Evolutionary conservation across 2,329 filamentous ascomycete species (phyloP).

Genomic region (Cytospora leucostoma): DNA sequence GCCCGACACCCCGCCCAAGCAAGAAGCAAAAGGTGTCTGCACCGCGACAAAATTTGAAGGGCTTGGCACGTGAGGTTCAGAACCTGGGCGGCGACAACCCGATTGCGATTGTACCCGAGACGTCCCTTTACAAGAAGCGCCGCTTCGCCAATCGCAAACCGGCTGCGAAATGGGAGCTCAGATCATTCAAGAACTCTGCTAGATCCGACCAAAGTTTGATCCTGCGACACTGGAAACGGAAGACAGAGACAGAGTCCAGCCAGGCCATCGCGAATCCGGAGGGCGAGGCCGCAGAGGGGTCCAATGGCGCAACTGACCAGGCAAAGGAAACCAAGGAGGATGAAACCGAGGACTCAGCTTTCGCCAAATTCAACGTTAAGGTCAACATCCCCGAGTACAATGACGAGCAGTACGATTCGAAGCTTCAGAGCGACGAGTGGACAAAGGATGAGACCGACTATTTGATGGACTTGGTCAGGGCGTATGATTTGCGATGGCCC

Average conservation of each 20-base stretch:
- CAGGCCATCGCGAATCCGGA: conserved; percentile 32
- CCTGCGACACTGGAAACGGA: conserved; percentile 79
- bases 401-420: conserved; percentile 80
- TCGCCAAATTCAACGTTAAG: conserved; percentile 86
- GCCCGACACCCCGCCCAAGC: conserved; percentile 54
- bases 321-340: conserved; percentile 33
- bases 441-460: conserved; percentile 93
- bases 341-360: conserved; percentile 60
- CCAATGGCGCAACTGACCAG: conserved; percentile 35
- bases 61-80: conserved; percentile 66
- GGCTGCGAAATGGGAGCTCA: conserved; percentile 65
- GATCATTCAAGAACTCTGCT: conserved; percentile 75
- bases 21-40: conserved; percentile 75
- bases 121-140: conserved; percentile 60
- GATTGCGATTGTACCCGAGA: conserved; percentile 65
- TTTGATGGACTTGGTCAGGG: conserved; percentile 70
- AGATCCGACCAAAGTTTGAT: conserved; percentile 67
- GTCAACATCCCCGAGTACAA: conserved; percentile 79
- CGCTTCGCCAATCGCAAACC: conserved; percentile 57
- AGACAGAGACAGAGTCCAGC: conserved; percentile 49
- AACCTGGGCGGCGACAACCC: conserved; percentile 67
- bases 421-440: conserved; percentile 77
- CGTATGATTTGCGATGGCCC: conserved; percentile 88
- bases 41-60: conserved; percentile 62
- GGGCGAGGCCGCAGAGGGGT: conserved; percentile 39